Evolutionary conservation across 805 yeast species (phyloP).

Genomic region (Wickerhamiella occidentalis): DNA sequence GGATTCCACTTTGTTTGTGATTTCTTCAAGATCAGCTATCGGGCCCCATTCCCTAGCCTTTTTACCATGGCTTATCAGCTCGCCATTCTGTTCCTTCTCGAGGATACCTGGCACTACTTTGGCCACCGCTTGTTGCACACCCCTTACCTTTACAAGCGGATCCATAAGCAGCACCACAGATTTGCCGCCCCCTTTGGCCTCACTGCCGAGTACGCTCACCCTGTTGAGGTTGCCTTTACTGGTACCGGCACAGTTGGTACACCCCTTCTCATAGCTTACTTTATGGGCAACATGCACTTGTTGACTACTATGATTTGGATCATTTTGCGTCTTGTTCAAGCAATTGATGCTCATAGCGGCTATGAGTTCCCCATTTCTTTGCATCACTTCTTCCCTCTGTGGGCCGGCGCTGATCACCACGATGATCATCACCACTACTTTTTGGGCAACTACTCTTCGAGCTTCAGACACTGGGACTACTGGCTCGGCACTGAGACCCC

Average conservation of each 20-base stretch:
- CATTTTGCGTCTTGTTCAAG: slow-evolving; percentile 79
- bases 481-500: slow-evolving; percentile 65
- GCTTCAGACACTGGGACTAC: slow-evolving; percentile 95
- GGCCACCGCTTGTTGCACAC: slow-evolving; percentile 83
- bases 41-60: slow-evolving; percentile 74
- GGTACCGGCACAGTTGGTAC: slow-evolving; percentile 96
- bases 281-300: slow-evolving; percentile 67
- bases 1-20: slow-evolving; percentile 89
- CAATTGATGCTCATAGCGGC: slow-evolving; percentile 95
- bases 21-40: slow-evolving; percentile 59
- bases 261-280: slow-evolving; percentile 72
- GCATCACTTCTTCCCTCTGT: slow-evolving; percentile 82
- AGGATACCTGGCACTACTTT: slow-evolving; percentile 96
- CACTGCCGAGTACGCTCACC: slow-evolving; percentile 97
- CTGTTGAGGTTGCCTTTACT: slow-evolving; percentile 76
- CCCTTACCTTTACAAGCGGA: slow-evolving; percentile 72
- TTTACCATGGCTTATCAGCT: slow-evolving; percentile 53
- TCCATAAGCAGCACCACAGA: slow-evolving; percentile 95
- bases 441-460: slow-evolving; percentile 88
- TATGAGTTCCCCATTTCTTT: slow-evolving; percentile 96
- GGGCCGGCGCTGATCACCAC: slow-evolving; percentile 99
- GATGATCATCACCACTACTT: slow-evolving; percentile 95
- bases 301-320: slow-evolving; percentile 88
- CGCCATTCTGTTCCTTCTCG: slow-evolving; percentile 65
- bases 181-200: slow-evolving; percentile 97